A percentile compares a stretch with the other conserved stretches of the same genome.
phyloP scores from a whole-genome alignment of 2,329 filamentous ascomycete genomes.

The Didymella lethalis region DNA sequence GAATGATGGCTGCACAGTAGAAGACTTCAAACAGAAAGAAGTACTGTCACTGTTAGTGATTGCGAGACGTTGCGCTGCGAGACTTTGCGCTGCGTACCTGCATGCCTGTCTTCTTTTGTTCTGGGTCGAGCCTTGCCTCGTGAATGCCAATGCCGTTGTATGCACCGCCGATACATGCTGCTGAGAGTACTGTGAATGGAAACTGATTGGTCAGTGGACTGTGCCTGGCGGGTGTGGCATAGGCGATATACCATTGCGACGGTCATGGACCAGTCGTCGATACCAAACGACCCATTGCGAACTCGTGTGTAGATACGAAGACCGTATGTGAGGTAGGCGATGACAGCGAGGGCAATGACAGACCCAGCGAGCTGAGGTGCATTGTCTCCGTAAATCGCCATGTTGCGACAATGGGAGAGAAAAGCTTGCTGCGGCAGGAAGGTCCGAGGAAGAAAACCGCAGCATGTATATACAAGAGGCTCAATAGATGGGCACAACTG shows the following conservation, averaged over 20 bases:
- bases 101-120: constrained; percentile 19
- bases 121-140: constrained; percentile 25
- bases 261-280: constrained; percentile 44
- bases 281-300: constrained; percentile 33
- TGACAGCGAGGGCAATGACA: constrained; percentile 24
- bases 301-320: constrained; percentile 32
- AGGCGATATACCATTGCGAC: not conserved
- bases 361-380: constrained; percentile 28
- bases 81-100: constrained; percentile 14
- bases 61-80: not conserved
- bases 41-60: constrained; percentile 29
- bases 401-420: not conserved
- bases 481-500: not conserved
- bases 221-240: not conserved
- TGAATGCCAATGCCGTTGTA: constrained; percentile 10
- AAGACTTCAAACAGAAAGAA: constrained; percentile 52
- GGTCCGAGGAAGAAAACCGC: not conserved
- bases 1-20: constrained; percentile 48
- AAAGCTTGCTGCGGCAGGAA: not conserved
- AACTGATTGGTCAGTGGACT: constrained; percentile 8
- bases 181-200: constrained; percentile 15
- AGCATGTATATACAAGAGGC: not conserved
- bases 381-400: constrained; percentile 18
- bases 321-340: constrained; percentile 27
- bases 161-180: constrained; percentile 19